Percentiles rank a stretch among this genome's conserved stretches.
Evolutionary conservation across 495 filamentous ascomycete species (phyloP).

Genomic region (Penicillium coprophilum): DNA sequence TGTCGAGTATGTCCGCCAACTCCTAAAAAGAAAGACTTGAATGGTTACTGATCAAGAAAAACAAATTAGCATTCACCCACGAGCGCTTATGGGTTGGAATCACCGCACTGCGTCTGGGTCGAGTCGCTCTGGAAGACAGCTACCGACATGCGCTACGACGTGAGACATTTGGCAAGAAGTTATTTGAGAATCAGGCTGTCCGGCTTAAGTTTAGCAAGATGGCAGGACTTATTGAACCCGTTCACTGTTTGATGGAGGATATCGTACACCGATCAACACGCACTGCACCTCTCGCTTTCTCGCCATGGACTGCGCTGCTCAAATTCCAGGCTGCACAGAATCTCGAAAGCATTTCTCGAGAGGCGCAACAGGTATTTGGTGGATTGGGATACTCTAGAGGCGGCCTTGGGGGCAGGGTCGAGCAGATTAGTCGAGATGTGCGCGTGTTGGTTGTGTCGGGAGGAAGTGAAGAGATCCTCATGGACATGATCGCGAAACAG

Average conservation of each 20-base stretch:
- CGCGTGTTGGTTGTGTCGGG: slow-evolving; percentile 18
- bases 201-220: slow-evolving; percentile 17
- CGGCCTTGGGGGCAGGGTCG: slow-evolving; percentile 16
- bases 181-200: slow-evolving; percentile 20
- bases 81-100: slow-evolving; percentile 20
- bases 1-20: slow-evolving; percentile 28
- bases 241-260: slow-evolving; percentile 18
- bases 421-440: slow-evolving; percentile 21
- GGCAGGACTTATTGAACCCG: slow-evolving; percentile 14
- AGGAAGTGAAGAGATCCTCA: slow-evolving; percentile 19
- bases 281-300: slow-evolving; percentile 11
- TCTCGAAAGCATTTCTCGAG: slow-evolving; percentile 20
- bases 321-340: slow-evolving; percentile 24
- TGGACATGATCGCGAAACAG: slow-evolving; percentile 23
- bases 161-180: slow-evolving; percentile 16
- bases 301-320: slow-evolving; percentile 17
- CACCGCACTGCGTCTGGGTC: slow-evolving; percentile 18
- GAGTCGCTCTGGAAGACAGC: slow-evolving; percentile 19
- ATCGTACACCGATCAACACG: slow-evolving; percentile 17
- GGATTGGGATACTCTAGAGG: slow-evolving; percentile 19
- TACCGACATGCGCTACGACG: slow-evolving; percentile 19
- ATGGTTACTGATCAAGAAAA: background rate
- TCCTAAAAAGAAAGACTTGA: background rate
- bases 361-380: slow-evolving; percentile 23
- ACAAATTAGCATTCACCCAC: slow-evolving; percentile 16